phyloP scores from a whole-genome alignment of 257 asterid genomes.

The Nicotiana sylvestris region DNA sequence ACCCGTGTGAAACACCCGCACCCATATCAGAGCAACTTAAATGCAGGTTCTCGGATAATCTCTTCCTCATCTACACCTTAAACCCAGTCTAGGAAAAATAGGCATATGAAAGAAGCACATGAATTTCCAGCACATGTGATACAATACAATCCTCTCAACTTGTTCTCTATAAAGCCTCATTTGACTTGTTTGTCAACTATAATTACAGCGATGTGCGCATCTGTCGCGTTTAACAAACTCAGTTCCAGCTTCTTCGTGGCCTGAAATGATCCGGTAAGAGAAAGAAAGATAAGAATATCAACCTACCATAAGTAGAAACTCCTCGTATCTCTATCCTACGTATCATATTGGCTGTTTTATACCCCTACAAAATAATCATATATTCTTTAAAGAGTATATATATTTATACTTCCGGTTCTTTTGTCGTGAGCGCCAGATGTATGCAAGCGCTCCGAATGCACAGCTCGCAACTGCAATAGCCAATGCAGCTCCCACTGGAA shows the following conservation, averaged over 20 bases:
- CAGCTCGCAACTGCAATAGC: slow-evolving; percentile 94
- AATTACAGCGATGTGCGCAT: slow-evolving; percentile 1
- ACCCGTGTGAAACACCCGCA: too few species aligned
- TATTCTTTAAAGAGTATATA: slow-evolving; percentile 67
- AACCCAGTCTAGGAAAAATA: not conserved
- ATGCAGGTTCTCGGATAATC: too few species aligned
- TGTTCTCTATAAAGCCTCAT: not conserved
- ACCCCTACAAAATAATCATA: too few species aligned
- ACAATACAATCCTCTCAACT: not conserved
- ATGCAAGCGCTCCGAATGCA: slow-evolving; percentile 87
- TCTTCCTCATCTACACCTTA: too few species aligned
- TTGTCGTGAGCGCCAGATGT: slow-evolving; percentile 88
- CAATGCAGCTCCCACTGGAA: slow-evolving; percentile 90
- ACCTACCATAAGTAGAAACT: slow-evolving; percentile 31
- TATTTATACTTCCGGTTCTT: slow-evolving; percentile 89
- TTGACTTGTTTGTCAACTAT: slow-evolving; percentile 7
- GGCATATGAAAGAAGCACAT: not conserved
- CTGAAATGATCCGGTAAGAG: slow-evolving; percentile 53
- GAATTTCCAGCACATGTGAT: not conserved
- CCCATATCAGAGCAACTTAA: too few species aligned
- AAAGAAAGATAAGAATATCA: slow-evolving; percentile 31
- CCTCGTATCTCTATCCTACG: not conserved
- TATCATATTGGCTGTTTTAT: too few species aligned
- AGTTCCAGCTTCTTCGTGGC: slow-evolving; percentile 84
- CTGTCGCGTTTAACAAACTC: slow-evolving; percentile 16